Conservation (phyloP, 176 grass and related monocot species). For the Aegilops speltoides region DNA sequence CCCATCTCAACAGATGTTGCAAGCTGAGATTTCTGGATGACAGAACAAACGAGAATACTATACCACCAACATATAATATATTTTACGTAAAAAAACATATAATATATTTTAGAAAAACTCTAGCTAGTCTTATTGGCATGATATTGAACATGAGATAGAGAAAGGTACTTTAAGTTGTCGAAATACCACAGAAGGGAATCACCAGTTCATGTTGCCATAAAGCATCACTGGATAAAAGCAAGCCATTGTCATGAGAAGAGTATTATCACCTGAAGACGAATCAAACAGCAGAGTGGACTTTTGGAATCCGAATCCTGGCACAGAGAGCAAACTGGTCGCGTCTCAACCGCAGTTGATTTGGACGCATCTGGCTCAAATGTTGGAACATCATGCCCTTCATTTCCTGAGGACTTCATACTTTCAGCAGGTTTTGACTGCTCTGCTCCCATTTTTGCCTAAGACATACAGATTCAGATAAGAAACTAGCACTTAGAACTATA, state of each 20-base stretch:
- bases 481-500: background rate
- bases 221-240: too few species aligned
- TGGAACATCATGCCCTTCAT: slow-evolving; percentile 37
- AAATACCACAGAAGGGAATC: slow-evolving; percentile 9
- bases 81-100: too few species aligned
- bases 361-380: slow-evolving; percentile 52
- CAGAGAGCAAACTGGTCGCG: slow-evolving; percentile 66
- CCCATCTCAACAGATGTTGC: slow-evolving; percentile 85
- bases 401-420: slow-evolving; percentile 53
- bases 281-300: slow-evolving; percentile 90
- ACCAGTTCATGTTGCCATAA: too few species aligned
- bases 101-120: background rate
- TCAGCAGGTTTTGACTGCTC: slow-evolving; percentile 73
- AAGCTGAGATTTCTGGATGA: slow-evolving; percentile 81
- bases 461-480: slow-evolving; percentile 16
- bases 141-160: background rate
- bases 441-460: slow-evolving; percentile 86
- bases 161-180: slow-evolving; percentile 8
- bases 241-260: background rate
- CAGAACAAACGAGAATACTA: slow-evolving; percentile 18
- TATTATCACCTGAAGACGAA: slow-evolving; percentile 87
- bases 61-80: slow-evolving; percentile 11
- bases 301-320: slow-evolving; percentile 78
- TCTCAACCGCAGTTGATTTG: slow-evolving; percentile 47
- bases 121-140: background rate